These are phyloP conservation scores for Oropetium thomaeum DNA, from an alignment of 176 grass and related monocot genomes.

Conservation along the genomic window DNA sequence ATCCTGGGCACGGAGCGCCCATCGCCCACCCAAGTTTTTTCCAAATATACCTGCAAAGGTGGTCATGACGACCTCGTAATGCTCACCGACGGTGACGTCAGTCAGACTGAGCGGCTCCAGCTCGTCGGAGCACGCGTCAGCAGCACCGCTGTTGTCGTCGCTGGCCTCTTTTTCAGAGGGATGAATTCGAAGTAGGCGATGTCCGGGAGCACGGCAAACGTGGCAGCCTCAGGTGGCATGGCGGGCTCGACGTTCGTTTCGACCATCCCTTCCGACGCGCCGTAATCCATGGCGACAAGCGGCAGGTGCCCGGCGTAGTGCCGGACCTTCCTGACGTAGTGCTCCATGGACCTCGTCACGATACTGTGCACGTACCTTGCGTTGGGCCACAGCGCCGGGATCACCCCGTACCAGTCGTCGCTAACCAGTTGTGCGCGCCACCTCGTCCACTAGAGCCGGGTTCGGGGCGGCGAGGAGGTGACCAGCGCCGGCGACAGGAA, in stretches of 20 bases:
- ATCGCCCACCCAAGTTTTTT: too few relatives aligned
- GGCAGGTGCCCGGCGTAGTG: conserved; percentile 69
- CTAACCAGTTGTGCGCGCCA: conserved; percentile 37
- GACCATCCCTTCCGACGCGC: conserved; percentile 80
- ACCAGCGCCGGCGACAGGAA: not conserved
- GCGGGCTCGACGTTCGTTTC: conserved; percentile 58
- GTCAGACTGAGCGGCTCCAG: conserved; percentile 61
- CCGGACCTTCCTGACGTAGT: conserved; percentile 63
- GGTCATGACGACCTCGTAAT: conserved; percentile 84
- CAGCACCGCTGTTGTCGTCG: too few relatives aligned
- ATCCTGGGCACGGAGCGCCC: too few relatives aligned
- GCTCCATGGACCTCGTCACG: conserved; percentile 94
- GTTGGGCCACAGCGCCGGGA: conserved; percentile 78
- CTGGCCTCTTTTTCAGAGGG: conserved; percentile 39
- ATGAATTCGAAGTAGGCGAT: conserved; percentile 92
- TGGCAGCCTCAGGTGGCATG: conserved; percentile 47
- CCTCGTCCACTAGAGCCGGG: conserved; percentile 57
- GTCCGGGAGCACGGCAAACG: conserved; percentile 66
- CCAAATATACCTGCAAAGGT: conserved; percentile 88
- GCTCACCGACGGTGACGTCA: conserved; percentile 69
- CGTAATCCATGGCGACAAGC: conserved; percentile 78
- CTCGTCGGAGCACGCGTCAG: conserved; percentile 22
- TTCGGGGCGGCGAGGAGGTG: conserved; percentile 44
- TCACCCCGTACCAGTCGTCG: conserved; percentile 53
- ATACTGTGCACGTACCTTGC: conserved; percentile 73